Evolutionary conservation across 352 stramenopile species (phyloP), one percentile per base, ranked within the genome.

Genomic region (Globisporangium cylindrosporum): DNA sequence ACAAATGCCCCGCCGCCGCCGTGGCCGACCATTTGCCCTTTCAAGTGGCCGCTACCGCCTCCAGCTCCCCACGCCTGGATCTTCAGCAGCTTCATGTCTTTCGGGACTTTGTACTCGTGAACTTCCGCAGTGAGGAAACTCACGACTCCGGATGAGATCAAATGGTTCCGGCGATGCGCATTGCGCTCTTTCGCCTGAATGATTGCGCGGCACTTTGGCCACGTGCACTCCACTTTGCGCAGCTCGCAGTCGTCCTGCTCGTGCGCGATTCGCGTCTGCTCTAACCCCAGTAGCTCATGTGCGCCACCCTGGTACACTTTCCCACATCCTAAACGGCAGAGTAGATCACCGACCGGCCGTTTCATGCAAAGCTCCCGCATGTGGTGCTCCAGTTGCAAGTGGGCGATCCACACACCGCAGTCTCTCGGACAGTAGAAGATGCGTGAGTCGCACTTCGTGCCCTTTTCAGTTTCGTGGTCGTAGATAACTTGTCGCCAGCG

Each of bases 1-100:
- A 91, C 74, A 64, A 92, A 91, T 14, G 84, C 84, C 4, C 86
- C 86, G 9, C 86, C 86, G 25, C 86, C 86, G 20, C 86, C 86
- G 34, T 81, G 73, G 4, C 86, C 86, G 10, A 79, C 67, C 7
- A 65, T 77, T 58, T 91, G 83, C 14, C 65, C 64, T 22, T 78
- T 77, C 18, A 92, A 69, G 18, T 86, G 69, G 3, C 86, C 86
- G 22, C 82, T 92, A n/a, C 84, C 86, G 14, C 84, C 86, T 18
- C 86, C 86, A 4, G 70, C 84, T 24, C 86, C 86, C 86, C 86
- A 92, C 22, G 77, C 82, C 56, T 94, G 86, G 15, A 92, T 46
- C 59, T 94, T 92, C 55, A 94, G 69, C 29, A 78, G 56, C 48
- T 82, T 88, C 34, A 81, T 75, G 41, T 86, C 86, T 14, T 81